phyloP scores from a whole-genome alignment of 352 stramenopile species.

The Thalassiosira hispida region DNA sequence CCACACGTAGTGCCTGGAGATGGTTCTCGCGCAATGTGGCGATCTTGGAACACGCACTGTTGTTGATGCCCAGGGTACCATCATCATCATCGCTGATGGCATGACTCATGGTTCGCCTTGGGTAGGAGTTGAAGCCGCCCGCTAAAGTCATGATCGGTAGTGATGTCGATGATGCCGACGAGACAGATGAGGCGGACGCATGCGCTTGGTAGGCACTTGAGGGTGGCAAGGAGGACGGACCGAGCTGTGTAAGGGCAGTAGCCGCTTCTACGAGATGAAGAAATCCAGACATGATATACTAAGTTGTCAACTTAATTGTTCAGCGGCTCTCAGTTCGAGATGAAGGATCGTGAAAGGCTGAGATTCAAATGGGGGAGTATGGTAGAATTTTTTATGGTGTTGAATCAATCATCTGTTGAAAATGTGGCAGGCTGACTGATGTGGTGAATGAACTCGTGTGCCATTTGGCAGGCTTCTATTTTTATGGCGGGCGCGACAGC shows the following conservation, averaged over 20 bases:
- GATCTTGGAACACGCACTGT: slow-evolving; percentile 13
- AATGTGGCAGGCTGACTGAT: too few species aligned
- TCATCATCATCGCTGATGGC: slow-evolving; percentile 26
- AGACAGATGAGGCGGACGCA: not conserved
- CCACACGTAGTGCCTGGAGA: slow-evolving; percentile 23
- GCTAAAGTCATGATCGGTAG: not conserved
- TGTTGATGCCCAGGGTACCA: not conserved
- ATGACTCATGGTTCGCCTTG: not conserved
- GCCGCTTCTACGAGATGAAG: slow-evolving; percentile 74
- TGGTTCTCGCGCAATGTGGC: slow-evolving; percentile 35
- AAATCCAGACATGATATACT: slow-evolving; percentile 45
- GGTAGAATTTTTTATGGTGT: too few species aligned
- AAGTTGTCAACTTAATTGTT: too few species aligned
- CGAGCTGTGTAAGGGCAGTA: slow-evolving; percentile 60
- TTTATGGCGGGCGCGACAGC: too few species aligned
- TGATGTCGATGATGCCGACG: not conserved
- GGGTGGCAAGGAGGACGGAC: not conserved
- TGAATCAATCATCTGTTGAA: too few species aligned
- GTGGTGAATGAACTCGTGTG: too few species aligned
- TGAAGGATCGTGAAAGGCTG: too few species aligned
- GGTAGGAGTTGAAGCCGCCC: not conserved
- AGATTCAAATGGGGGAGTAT: too few species aligned
- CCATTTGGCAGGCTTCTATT: too few species aligned
- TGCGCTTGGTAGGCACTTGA: slow-evolving; percentile 11
- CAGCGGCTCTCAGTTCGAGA: too few species aligned